phyloP scores from a whole-genome alignment of 2,329 filamentous ascomycete species.

The Botrytis fabae region DNA sequence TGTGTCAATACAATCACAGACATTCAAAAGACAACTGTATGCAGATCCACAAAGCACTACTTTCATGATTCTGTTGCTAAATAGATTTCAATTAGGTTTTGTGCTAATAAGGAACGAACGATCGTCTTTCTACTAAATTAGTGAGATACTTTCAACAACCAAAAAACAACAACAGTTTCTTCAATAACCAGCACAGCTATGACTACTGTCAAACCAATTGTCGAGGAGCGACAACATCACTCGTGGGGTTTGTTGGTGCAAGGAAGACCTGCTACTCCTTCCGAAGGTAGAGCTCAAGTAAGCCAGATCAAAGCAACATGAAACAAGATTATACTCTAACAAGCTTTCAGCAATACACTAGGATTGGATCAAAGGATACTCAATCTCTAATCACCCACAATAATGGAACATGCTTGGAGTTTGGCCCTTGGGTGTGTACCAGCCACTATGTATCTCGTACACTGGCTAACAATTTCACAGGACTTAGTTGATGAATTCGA shows the following conservation, averaged over 20 bases:
- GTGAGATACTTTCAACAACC: no score
- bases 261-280: constrained; percentile 34
- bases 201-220: constrained; percentile 16
- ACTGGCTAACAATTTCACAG: constrained; percentile 26
- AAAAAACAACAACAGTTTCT: background rate
- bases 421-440: constrained; percentile 27
- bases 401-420: constrained; percentile 23
- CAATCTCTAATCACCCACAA: constrained; percentile 16
- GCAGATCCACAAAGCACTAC: background rate
- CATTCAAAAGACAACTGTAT: background rate
- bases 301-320: background rate
- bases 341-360: constrained; percentile 10
- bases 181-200: background rate
- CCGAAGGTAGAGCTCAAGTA: constrained; percentile 36
- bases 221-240: background rate
- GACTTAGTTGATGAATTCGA: constrained; percentile 32
- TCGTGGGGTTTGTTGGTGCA: constrained; percentile 35
- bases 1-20: background rate
- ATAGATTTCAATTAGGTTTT: background rate
- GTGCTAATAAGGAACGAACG: background rate
- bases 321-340: background rate
- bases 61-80: background rate
- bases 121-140: background rate
- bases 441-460: background rate
- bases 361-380: constrained; percentile 12